A percentile compares a stretch with the other conserved stretches of the same genome.
Conservation (phyloP, 306 rosid genomes). For the Vicia faba region DNA sequence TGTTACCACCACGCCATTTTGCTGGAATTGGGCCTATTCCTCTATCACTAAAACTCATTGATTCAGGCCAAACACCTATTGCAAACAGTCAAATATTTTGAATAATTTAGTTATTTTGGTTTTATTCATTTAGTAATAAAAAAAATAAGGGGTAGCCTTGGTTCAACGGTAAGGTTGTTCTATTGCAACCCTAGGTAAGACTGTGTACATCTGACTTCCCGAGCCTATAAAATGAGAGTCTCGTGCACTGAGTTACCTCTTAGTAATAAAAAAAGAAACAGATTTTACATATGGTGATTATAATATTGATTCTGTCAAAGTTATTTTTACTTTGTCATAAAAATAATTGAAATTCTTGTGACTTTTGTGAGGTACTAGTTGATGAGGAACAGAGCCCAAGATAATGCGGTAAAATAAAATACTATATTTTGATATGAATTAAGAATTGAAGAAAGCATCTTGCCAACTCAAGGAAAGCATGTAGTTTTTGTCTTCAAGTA, state of each 20-base stretch:
- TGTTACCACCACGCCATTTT: slow-evolving; percentile 58
- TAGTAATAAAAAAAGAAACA: neutral
- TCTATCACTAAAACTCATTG: slow-evolving; percentile 60
- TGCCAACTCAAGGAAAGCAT: slow-evolving; percentile 31
- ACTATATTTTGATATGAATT: neutral
- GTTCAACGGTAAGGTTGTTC: no score
- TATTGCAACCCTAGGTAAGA: no score
- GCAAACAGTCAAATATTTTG: neutral
- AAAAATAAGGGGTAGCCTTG: no score
- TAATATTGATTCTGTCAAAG: neutral
- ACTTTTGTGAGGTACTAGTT: neutral
- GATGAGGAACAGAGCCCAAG: neutral
- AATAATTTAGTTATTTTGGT: neutral
- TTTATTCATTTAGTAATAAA: neutral
- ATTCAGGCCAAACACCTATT: slow-evolving; percentile 67
- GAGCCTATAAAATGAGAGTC: no score
- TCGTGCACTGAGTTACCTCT: no score
- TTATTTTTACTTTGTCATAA: neutral
- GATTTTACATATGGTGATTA: neutral
- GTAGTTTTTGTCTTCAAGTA: slow-evolving; percentile 18
- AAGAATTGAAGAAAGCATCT: slow-evolving; percentile 21
- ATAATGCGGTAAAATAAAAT: neutral
- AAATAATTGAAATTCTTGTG: neutral
- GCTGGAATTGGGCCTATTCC: slow-evolving; percentile 66
- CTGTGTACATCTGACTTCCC: no score